Evolutionary conservation across 2,329 filamentous ascomycete genomes (phyloP).

Genomic region (Aspergillus amoenus): DNA sequence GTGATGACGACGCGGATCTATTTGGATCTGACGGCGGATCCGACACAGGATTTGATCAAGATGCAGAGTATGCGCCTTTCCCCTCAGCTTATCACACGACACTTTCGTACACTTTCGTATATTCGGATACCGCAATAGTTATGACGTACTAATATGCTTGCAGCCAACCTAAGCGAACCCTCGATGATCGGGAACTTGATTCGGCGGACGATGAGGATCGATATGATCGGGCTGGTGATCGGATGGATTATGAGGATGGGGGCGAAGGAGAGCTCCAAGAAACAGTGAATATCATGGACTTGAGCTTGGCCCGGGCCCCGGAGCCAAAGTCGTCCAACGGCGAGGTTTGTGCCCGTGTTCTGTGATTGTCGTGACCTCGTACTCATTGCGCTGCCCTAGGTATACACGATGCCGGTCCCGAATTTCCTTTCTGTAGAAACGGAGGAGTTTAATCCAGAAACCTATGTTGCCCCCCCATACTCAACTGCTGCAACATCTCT

Average conservation of each 20-base stretch:
- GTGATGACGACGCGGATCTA: conserved; percentile 42
- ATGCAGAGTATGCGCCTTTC: conserved; percentile 30
- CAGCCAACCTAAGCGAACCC: conserved; percentile 43
- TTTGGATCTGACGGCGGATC: conserved; percentile 48
- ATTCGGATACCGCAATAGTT: neutral
- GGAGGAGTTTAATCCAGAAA: conserved; percentile 59
- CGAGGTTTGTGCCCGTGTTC: conserved; percentile 32
- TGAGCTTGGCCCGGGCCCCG: conserved; percentile 57
- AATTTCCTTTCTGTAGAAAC: conserved; percentile 62
- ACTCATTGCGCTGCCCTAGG: conserved; percentile 33
- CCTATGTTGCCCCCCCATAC: conserved; percentile 62
- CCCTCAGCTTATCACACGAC: neutral
- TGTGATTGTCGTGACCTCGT: neutral
- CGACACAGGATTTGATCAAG: conserved; percentile 38
- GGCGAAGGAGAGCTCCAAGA: conserved; percentile 44
- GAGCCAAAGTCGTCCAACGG: conserved; percentile 52
- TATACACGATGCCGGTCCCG: conserved; percentile 65
- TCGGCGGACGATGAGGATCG: conserved; percentile 63
- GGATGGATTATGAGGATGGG: conserved; percentile 45
- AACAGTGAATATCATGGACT: conserved; percentile 54
- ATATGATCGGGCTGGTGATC: conserved; percentile 51
- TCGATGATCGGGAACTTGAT: conserved; percentile 63
- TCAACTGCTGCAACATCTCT: conserved; percentile 64
- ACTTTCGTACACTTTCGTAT: neutral
- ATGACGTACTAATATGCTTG: conserved; percentile 15